Percentiles rank a stretch among this genome's conserved stretches.
Conservation (phyloP, 257 asterid species). For the Catharanthus roseus region DNA sequence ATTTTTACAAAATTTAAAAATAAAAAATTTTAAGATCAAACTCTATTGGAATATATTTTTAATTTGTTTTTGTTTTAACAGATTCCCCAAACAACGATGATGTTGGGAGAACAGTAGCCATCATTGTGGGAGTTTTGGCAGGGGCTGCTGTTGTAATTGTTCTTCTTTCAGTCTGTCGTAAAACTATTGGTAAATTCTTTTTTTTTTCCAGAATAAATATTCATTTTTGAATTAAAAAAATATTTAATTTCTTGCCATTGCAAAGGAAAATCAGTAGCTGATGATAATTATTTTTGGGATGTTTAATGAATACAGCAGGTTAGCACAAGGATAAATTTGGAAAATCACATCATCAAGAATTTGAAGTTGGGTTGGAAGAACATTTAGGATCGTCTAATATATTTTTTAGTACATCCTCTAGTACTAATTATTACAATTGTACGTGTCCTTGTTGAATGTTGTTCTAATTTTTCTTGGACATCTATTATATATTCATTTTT, state of each 20-base stretch:
- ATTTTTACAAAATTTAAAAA: too few species aligned
- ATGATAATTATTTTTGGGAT: neutral
- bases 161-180: conserved; percentile 71
- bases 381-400: neutral
- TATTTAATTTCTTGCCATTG: neutral
- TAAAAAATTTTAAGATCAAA: too few species aligned
- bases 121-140: conserved; percentile 62
- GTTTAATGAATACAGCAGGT: conserved; percentile 1
- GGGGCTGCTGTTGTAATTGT: conserved; percentile 63
- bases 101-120: conserved; percentile 74
- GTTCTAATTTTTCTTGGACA: neutral
- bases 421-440: too few species aligned
- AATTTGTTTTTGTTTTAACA: too few species aligned
- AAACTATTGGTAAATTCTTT: conserved; percentile 31
- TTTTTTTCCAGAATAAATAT: too few species aligned
- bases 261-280: neutral
- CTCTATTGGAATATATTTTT: too few species aligned
- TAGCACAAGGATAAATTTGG: neutral
- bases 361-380: neutral
- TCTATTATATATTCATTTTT: neutral
- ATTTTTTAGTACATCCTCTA: too few species aligned
- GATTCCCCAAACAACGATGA: conserved; percentile 51
- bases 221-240: neutral
- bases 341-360: neutral
- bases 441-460: neutral